These are phyloP conservation scores for Ambrosiella xylebori DNA, from an alignment of 2,329 filamentous ascomycete genomes.

Conservation along the genomic window DNA sequence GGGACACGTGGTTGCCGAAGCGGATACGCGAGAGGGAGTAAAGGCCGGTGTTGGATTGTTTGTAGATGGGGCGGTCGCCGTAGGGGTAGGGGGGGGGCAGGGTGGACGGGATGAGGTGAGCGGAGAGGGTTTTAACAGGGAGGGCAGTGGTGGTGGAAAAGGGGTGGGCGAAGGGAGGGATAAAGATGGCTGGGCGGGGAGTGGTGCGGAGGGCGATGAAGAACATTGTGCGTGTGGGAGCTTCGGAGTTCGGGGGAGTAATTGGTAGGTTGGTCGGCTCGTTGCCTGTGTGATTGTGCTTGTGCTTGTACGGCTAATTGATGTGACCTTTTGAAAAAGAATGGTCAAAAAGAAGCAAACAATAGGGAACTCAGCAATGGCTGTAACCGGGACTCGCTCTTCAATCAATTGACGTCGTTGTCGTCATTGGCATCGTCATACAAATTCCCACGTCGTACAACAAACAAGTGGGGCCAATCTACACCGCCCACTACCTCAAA, in stretches of 20 bases:
- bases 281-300: neutral
- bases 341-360: neutral
- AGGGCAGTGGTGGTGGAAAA: slow-evolving; percentile 24
- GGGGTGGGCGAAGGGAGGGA: slow-evolving; percentile 1
- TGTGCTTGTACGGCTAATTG: neutral
- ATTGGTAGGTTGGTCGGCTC: neutral
- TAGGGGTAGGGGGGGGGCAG: slow-evolving; percentile 55
- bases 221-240: neutral
- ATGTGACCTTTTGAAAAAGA: neutral
- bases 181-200: neutral
- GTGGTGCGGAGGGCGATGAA: neutral
- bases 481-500: too few species aligned
- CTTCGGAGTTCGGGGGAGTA: neutral
- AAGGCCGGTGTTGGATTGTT: slow-evolving; percentile 61
- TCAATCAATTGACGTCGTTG: too few species aligned
- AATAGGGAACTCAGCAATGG: too few species aligned
- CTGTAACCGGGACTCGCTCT: too few species aligned
- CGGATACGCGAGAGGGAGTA: slow-evolving; percentile 55
- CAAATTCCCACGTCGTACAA: too few species aligned
- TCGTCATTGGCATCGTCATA: too few species aligned
- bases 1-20: slow-evolving; percentile 65
- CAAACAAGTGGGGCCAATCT: too few species aligned
- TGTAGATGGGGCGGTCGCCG: slow-evolving; percentile 52
- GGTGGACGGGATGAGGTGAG: slow-evolving; percentile 28
- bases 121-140: slow-evolving; percentile 23